Evolutionary conservation across 148 eudicot genomes (phyloP).

Genomic region (Nyssa sinensis): DNA sequence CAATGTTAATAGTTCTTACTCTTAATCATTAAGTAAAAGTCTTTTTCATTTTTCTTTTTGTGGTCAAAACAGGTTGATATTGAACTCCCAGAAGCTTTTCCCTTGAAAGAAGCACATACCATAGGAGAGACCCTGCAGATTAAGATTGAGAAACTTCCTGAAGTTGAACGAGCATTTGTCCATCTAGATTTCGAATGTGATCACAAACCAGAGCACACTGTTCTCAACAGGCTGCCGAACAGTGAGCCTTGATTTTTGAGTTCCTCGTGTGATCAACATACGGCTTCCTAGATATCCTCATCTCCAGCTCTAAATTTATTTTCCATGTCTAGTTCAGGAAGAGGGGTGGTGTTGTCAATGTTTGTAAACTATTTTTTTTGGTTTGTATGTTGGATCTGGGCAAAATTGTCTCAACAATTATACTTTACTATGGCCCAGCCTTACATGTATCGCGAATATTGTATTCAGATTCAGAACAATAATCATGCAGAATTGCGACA

Average conservation of each 20-base stretch:
- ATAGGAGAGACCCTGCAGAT: conserved; percentile 81
- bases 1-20: too few relatives aligned
- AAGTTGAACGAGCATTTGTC: conserved; percentile 94
- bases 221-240: conserved; percentile 74
- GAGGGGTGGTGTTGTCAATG: too few relatives aligned
- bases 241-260: conserved; percentile 50
- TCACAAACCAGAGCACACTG: conserved; percentile 91
- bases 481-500: too few relatives aligned
- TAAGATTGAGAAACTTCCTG: conserved; percentile 81
- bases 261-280: not conserved
- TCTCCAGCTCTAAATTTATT: not conserved
- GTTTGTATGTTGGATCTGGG: too few relatives aligned
- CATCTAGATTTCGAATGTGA: conserved; percentile 89
- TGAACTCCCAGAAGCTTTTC: conserved; percentile 81
- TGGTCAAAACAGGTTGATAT: conserved; percentile 66
- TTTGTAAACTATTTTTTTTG: too few relatives aligned
- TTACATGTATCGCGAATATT: too few relatives aligned
- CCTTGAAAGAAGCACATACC: conserved; percentile 78
- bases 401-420: too few relatives aligned
- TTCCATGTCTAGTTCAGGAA: too few relatives aligned
- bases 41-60: not conserved
- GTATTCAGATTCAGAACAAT: too few relatives aligned
- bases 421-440: too few relatives aligned
- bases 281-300: too few relatives aligned
- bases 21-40: too few relatives aligned